Percentiles rank a stretch among this genome's conserved stretches.
phyloP scores from a whole-genome alignment of 306 rosid species.

The Morella rubra region DNA sequence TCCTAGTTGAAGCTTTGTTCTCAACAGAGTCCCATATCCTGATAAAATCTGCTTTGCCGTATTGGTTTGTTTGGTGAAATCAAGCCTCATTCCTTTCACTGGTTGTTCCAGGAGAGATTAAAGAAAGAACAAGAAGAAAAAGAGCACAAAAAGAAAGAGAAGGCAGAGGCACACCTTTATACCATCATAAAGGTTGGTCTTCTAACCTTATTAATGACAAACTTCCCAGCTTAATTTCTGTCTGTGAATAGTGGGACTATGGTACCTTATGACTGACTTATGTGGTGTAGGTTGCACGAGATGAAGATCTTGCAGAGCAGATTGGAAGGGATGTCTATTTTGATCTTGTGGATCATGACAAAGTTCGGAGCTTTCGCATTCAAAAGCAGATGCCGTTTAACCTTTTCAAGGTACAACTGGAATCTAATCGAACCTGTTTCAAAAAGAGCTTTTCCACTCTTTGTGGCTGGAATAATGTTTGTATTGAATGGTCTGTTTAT shows the following conservation, averaged over 20 bases:
- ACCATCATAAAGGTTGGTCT: conserved; percentile 75
- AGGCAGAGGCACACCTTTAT: conserved; percentile 86
- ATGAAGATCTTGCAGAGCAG: conserved; percentile 68
- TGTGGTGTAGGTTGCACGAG: conserved; percentile 72
- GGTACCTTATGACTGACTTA: conserved; percentile 11
- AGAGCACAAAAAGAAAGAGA: conserved; percentile 82
- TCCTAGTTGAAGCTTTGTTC: not conserved
- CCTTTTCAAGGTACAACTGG: conserved; percentile 67
- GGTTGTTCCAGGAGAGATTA: conserved; percentile 66
- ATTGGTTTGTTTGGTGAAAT: not conserved
- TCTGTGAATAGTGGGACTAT: not conserved
- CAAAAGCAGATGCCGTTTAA: conserved; percentile 72
- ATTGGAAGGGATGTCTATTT: conserved; percentile 87
- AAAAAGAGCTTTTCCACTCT: too few relatives aligned
- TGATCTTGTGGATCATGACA: conserved; percentile 95
- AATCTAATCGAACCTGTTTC: not conserved
- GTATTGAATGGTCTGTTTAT: too few relatives aligned
- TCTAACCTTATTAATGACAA: conserved; percentile 5
- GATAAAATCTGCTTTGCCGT: not conserved
- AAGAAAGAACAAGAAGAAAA: conserved; percentile 91
- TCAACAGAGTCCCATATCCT: not conserved
- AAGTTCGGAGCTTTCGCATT: conserved; percentile 83
- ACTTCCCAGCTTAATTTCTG: conserved; percentile 7
- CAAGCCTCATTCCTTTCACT: not conserved
- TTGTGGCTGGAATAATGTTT: too few relatives aligned